Evolutionary conservation across 1,139 yeast species (phyloP).

Genomic region (Meyerozyma carpophila): DNA sequence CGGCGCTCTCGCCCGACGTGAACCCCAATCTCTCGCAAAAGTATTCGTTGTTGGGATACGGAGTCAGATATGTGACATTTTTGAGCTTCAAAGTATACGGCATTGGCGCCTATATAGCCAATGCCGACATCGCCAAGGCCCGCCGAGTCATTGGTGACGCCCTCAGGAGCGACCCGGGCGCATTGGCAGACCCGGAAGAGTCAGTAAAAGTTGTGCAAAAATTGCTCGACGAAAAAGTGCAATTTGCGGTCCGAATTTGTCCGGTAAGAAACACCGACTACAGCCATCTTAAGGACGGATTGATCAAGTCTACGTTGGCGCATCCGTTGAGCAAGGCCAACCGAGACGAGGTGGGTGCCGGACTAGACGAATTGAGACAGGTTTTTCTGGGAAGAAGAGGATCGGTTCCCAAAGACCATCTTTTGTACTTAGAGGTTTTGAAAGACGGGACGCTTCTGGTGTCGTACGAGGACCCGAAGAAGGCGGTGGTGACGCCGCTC

Average conservation of each 20-base stretch:
- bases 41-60: constrained; percentile 64
- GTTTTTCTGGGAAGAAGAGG: constrained; percentile 49
- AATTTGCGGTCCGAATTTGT: constrained; percentile 66
- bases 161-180: constrained; percentile 27
- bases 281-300: constrained; percentile 83
- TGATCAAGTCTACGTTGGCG: constrained; percentile 68
- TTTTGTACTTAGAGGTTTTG: constrained; percentile 45
- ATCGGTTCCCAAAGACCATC: constrained; percentile 60
- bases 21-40: constrained; percentile 17
- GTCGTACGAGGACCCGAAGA: constrained; percentile 30
- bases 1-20: constrained; percentile 16
- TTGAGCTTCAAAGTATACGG: constrained; percentile 83
- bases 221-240: constrained; percentile 55
- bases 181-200: constrained; percentile 22
- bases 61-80: constrained; percentile 79
- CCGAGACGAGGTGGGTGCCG: constrained; percentile 37
- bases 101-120: constrained; percentile 70
- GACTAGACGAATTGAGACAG: constrained; percentile 51
- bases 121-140: constrained; percentile 47
- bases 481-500: constrained; percentile 27
- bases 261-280: constrained; percentile 90
- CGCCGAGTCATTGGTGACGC: constrained; percentile 24
- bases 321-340: constrained; percentile 39
- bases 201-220: constrained; percentile 49
- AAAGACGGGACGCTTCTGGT: constrained; percentile 42